These are phyloP conservation scores for Gillenia trifoliata DNA, from an alignment of 306 rosid species.

Conservation along the genomic window DNA sequence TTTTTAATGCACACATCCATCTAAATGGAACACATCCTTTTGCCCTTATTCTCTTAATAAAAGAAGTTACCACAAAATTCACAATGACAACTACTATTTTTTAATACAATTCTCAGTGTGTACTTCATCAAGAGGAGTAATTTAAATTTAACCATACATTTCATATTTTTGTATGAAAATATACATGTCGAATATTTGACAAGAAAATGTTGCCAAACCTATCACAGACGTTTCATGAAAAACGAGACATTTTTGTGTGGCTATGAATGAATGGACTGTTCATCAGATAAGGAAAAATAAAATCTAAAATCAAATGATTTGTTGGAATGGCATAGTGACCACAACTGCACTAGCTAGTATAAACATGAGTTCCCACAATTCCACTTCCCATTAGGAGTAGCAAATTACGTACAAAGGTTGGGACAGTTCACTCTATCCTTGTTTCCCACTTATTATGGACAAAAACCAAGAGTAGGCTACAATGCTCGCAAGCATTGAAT, in stretches of 20 bases:
- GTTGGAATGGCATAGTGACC: constrained; percentile 16
- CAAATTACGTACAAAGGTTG: constrained; percentile 7
- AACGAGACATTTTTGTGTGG: neutral
- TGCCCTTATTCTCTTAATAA: neutral
- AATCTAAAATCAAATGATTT: neutral
- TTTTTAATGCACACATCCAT: neutral
- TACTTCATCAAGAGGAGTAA: neutral
- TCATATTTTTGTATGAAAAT: neutral
- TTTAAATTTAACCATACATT: too few species aligned
- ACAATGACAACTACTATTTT: neutral
- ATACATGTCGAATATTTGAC: neutral
- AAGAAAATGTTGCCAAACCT: neutral
- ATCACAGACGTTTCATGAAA: neutral
- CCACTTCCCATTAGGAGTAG: constrained; percentile 22
- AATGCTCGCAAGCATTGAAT: too few species aligned
- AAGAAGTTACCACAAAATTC: neutral
- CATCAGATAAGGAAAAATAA: neutral
- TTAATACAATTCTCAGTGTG: neutral
- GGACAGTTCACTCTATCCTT: constrained; percentile 37
- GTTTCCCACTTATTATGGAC: constrained; percentile 48
- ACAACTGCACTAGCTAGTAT: constrained; percentile 3
- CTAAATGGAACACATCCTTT: neutral
- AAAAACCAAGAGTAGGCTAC: constrained; percentile 11
- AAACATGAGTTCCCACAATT: neutral
- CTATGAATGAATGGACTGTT: neutral